Base-by-base conservation (phyloP, 1,284 basidiomycete genomes). In the Fomitiporia mediterranea region DNA sequence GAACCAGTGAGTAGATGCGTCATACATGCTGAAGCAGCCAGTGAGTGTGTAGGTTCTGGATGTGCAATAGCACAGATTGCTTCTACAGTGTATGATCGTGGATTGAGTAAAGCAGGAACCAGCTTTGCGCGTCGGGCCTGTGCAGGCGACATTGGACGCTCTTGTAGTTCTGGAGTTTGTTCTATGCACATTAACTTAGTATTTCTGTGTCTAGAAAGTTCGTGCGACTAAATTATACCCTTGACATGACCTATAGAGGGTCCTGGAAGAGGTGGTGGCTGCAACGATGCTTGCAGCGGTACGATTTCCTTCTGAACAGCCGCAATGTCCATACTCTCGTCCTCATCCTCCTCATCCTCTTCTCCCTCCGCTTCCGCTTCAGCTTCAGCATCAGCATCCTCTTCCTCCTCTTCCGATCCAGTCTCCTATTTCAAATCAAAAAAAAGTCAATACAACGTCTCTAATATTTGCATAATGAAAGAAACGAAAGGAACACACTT, bases 61-160 rank as follows among this genome's bases (percentile, higher is more conserved):
- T 97, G 91, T 0, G 94, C 92, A 50, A 96, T 84, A 13, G 94
- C 94, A 61, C 90, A 92, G 58, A 96, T 83, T 13, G 95, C 94
- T 70, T 97, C 94, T n/a, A 98, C 88, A 2, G 86, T 86, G 66
- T 87, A 90, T 0, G 89, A 81, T 27, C 81, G 67, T 3, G 78
- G 75, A 55, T 71, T 67, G 15, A 60, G 59, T 2, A 69, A 61
- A 25, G 66, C 60, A 7, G 70, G 66, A 28, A 68, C 53, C 21
- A 77, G 64, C 38, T 64, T 65, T 7, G 60, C 59, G 32, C 68
- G 69, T 23, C 75, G 83, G 25, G 77, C 66, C 49, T 78, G 76
- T 6, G 85, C 81, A 4, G 89, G 85, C 7, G 86, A 85, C 25
- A 81, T 74, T 2, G 83, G 80, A 52, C 81, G 79, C 60, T 72